Percentiles rank a stretch among this genome's conserved stretches.
Evolutionary conservation across 306 rosid genomes (phyloP).

Genomic region (Notholithocarpus densiflorus): DNA sequence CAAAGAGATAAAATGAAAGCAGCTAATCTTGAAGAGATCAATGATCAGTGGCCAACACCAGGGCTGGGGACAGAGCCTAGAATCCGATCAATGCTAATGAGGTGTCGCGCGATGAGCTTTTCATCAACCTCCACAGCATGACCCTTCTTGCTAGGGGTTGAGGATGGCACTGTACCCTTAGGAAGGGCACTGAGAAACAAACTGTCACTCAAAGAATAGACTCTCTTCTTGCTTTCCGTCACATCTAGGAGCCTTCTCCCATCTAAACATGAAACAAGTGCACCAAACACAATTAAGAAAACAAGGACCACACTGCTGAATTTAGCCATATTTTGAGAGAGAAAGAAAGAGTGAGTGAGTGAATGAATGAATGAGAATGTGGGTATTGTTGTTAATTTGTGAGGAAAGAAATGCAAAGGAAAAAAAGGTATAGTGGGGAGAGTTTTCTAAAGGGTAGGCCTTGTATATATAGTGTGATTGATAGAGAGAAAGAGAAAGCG

Average conservation of each 20-base stretch:
- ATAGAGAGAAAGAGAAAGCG: background rate
- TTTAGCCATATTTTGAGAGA: constrained; percentile 44
- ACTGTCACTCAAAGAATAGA: constrained; percentile 20
- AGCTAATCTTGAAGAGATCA: background rate
- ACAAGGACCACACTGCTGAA: constrained; percentile 28
- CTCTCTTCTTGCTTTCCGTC: background rate
- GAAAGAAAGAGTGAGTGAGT: background rate
- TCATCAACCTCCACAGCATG: constrained; percentile 49
- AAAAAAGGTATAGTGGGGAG: background rate
- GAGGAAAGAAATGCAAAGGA: background rate
- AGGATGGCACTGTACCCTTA: constrained; percentile 66
- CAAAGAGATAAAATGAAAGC: background rate
- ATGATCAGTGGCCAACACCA: constrained; percentile 73
- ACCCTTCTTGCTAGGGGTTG: constrained; percentile 74
- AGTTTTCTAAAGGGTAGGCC: background rate
- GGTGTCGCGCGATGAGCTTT: constrained; percentile 69
- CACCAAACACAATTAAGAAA: constrained; percentile 32
- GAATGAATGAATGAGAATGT: background rate
- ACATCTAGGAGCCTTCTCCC: constrained; percentile 46
- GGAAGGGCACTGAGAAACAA: constrained; percentile 62
- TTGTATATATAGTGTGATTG: background rate
- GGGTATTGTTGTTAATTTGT: background rate
- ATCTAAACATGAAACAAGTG: constrained; percentile 29
- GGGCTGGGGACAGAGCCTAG: constrained; percentile 82
- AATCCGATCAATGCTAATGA: constrained; percentile 37